These are phyloP conservation scores for Stemphylium vesicarium DNA, from an alignment of 2,329 filamentous ascomycete genomes.

Conservation along the genomic window DNA sequence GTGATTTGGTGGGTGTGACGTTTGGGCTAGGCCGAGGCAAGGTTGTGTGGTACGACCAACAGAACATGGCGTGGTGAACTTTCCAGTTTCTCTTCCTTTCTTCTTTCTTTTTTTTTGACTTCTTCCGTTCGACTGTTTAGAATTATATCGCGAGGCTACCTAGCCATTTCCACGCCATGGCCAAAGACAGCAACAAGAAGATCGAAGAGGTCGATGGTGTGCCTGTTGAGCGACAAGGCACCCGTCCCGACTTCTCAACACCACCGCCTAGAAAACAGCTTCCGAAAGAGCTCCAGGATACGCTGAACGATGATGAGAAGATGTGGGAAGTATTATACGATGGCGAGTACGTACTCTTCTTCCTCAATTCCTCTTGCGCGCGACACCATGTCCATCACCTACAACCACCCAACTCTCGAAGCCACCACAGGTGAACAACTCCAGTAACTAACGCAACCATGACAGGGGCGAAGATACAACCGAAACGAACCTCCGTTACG, in stretches of 20 bases:
- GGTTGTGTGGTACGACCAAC: not conserved
- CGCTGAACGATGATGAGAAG: constrained; percentile 69
- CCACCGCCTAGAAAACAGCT: constrained; percentile 59
- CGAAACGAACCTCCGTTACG: constrained; percentile 85
- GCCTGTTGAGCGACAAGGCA: constrained; percentile 51
- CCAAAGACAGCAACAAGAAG: constrained; percentile 43
- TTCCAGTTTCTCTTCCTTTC: not conserved
- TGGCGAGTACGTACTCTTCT: constrained; percentile 68
- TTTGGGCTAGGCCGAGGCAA: not conserved
- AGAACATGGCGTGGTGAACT: not conserved
- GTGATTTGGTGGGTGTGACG: constrained; percentile 12
- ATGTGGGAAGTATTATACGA: constrained; percentile 80
- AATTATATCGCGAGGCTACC: not conserved
- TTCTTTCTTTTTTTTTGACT: not conserved
- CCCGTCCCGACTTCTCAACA: constrained; percentile 56
- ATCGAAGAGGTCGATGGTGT: constrained; percentile 45
- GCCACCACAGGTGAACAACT: no score
- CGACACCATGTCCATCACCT: not conserved
- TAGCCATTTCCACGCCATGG: constrained; percentile 33
- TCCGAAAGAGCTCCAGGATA: constrained; percentile 61
- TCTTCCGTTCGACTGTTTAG: not conserved
- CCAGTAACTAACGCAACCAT: not conserved
- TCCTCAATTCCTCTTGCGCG: not conserved
- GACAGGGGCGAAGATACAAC: constrained; percentile 76
- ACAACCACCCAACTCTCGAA: not conserved